These are phyloP conservation scores for Picochlorum sp. DNA, from an alignment of 139 green algal species.

Conservation along the genomic window DNA sequence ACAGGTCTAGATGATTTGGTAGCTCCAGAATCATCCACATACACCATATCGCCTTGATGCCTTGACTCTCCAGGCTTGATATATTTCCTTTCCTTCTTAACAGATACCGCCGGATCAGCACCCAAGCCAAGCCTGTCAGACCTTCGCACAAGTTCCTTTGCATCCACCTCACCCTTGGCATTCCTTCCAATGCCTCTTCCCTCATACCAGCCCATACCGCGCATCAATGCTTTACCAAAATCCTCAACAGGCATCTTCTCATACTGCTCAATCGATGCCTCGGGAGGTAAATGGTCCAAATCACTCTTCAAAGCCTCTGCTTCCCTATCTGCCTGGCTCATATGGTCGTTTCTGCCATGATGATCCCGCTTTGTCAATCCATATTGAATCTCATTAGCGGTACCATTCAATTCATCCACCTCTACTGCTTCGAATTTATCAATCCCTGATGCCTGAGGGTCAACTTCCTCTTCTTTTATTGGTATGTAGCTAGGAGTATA, in stretches of 20 bases:
- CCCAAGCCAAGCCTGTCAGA: slow-evolving; percentile 55
- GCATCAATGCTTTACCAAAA: slow-evolving; percentile 74
- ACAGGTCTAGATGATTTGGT: no score
- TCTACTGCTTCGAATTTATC: slow-evolving; percentile 29
- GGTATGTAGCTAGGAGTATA: slow-evolving; percentile 21
- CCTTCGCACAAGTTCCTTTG: slow-evolving; percentile 52
- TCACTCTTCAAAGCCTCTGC: slow-evolving; percentile 16
- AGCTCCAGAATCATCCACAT: background rate
- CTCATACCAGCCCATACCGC: slow-evolving; percentile 72
- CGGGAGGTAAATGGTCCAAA: slow-evolving; percentile 17
- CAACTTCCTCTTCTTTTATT: slow-evolving; percentile 9
- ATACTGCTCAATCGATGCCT: slow-evolving; percentile 46
- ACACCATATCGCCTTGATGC: slow-evolving; percentile 1
- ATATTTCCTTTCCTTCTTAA: slow-evolving; percentile 19
- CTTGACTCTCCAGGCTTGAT: slow-evolving; percentile 31
- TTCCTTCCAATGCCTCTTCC: slow-evolving; percentile 62
- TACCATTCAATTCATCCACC: slow-evolving; percentile 15
- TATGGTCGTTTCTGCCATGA: background rate
- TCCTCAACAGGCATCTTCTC: slow-evolving; percentile 67
- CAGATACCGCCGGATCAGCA: slow-evolving; percentile 37
- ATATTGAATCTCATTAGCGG: slow-evolving; percentile 18
- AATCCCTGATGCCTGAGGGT: slow-evolving; percentile 12
- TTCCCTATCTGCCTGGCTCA: slow-evolving; percentile 4
- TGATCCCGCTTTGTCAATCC: slow-evolving; percentile 8
- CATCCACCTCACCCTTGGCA: slow-evolving; percentile 42